phyloP scores from a whole-genome alignment of 179 eudicot species.

The Sideroxylon spinosum region DNA sequence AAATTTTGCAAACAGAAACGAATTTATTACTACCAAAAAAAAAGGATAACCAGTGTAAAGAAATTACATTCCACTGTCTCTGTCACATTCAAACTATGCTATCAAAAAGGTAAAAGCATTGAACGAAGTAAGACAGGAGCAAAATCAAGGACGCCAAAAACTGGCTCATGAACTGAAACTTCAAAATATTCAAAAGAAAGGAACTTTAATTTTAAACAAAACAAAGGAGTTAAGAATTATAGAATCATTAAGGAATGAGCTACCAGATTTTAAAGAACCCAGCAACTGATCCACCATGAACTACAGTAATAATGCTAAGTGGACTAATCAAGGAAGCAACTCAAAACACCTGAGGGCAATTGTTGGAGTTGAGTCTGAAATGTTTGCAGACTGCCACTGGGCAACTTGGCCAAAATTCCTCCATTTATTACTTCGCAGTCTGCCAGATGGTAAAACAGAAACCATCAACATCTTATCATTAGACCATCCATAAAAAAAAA shows the following conservation, averaged over 20 bases:
- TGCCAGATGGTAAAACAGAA: slow-evolving; percentile 17
- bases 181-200: neutral
- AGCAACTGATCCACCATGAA: neutral
- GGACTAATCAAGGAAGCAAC: neutral
- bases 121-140: neutral
- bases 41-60: neutral
- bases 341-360: slow-evolving; percentile 39
- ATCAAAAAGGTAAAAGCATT: neutral
- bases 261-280: neutral
- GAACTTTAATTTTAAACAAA: neutral
- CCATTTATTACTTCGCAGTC: slow-evolving; percentile 30
- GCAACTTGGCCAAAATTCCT: slow-evolving; percentile 25
- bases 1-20: slow-evolving; percentile 11
- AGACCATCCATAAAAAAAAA: neutral
- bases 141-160: neutral
- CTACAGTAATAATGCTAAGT: neutral
- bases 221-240: neutral
- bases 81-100: neutral
- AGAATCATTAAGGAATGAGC: neutral
- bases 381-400: slow-evolving; percentile 26
- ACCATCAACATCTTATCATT: neutral
- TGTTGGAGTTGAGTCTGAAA: slow-evolving; percentile 34
- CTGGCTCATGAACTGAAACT: neutral
- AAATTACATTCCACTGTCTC: neutral
- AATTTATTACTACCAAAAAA: neutral